Evolutionary conservation across 2,329 filamentous ascomycete genomes (phyloP).

Genomic region (Colletotrichum melonis): DNA sequence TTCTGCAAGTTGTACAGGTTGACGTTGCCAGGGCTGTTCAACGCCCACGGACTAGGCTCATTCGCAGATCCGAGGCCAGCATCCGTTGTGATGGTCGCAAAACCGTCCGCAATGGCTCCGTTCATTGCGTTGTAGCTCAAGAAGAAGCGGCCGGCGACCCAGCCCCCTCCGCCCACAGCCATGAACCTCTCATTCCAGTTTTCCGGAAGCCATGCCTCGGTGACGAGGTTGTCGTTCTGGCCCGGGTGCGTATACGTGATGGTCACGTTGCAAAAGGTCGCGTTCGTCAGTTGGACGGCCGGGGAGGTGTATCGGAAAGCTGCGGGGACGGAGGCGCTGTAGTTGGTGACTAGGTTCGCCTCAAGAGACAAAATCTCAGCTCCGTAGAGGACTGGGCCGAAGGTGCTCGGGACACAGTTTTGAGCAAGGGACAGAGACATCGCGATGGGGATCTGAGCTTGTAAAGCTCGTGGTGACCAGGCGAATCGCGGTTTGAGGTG

Average conservation of each 20-base stretch:
- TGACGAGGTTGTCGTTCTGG: slow-evolving; percentile 38
- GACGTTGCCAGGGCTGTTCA: slow-evolving; percentile 31
- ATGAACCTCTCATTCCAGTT: slow-evolving; percentile 45
- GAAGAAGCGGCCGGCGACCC: slow-evolving; percentile 37
- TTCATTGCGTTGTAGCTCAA: slow-evolving; percentile 35
- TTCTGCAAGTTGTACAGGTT: slow-evolving; percentile 44
- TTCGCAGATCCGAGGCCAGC: slow-evolving; percentile 28
- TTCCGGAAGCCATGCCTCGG: slow-evolving; percentile 42
- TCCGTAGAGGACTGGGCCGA: slow-evolving; percentile 26
- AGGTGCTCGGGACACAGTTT: not conserved
- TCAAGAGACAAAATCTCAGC: slow-evolving; percentile 30
- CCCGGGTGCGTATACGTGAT: slow-evolving; percentile 16
- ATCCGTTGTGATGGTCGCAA: slow-evolving; percentile 38
- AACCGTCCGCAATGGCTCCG: slow-evolving; percentile 38
- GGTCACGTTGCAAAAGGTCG: slow-evolving; percentile 17
- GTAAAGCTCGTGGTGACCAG: not conserved
- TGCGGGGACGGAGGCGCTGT: slow-evolving; percentile 18
- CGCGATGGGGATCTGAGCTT: not conserved
- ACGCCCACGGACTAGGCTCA: slow-evolving; percentile 35
- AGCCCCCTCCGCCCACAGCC: slow-evolving; percentile 46
- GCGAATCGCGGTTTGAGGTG: not conserved
- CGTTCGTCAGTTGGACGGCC: slow-evolving; percentile 32
- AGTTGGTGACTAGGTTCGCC: slow-evolving; percentile 34
- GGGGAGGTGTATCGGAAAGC: slow-evolving; percentile 18
- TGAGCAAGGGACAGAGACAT: slow-evolving; percentile 9